Conservation (phyloP, 2,329 filamentous ascomycete genomes). For the Diaporthe sp. region DNA sequence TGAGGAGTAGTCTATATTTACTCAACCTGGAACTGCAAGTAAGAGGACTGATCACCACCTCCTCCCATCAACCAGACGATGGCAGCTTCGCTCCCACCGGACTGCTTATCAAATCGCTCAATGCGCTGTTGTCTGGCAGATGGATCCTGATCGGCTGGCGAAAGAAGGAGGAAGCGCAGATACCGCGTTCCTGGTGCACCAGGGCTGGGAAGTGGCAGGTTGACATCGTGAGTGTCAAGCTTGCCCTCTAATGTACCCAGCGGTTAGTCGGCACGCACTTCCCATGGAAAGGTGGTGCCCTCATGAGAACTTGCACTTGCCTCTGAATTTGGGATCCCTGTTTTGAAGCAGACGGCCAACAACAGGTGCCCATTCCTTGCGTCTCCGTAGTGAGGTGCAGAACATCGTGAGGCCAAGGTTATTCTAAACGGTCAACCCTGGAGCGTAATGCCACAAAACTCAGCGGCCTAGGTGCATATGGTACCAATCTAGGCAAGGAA, state of each 20-base stretch:
- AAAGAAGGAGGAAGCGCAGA: constrained; percentile 57
- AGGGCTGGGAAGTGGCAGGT: constrained; percentile 50
- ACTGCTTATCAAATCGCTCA: constrained; percentile 56
- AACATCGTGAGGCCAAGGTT: constrained; percentile 46
- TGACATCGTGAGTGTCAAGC: constrained; percentile 60
- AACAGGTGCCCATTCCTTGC: constrained; percentile 51
- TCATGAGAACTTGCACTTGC: constrained; percentile 7
- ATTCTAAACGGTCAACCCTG: background rate
- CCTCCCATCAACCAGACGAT: constrained; percentile 59
- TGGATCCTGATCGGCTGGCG: constrained; percentile 51
- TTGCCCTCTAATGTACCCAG: constrained; percentile 51
- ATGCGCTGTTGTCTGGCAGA: constrained; percentile 48
- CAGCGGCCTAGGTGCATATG: background rate
- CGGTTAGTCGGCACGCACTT: constrained; percentile 20
- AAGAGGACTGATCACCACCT: constrained; percentile 48
- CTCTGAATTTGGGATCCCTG: constrained; percentile 43
- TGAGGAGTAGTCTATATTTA: constrained; percentile 44
- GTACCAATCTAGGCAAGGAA: background rate
- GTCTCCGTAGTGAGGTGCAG: constrained; percentile 54
- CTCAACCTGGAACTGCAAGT: constrained; percentile 60
- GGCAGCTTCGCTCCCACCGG: constrained; percentile 54
- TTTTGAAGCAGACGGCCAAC: constrained; percentile 46
- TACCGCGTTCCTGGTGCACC: constrained; percentile 38
- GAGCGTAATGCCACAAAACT: background rate
- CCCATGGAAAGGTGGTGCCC: too few relatives aligned